Evolutionary conservation across 1,139 yeast species (phyloP).

Genomic region (Suhomyces bribrorum): DNA sequence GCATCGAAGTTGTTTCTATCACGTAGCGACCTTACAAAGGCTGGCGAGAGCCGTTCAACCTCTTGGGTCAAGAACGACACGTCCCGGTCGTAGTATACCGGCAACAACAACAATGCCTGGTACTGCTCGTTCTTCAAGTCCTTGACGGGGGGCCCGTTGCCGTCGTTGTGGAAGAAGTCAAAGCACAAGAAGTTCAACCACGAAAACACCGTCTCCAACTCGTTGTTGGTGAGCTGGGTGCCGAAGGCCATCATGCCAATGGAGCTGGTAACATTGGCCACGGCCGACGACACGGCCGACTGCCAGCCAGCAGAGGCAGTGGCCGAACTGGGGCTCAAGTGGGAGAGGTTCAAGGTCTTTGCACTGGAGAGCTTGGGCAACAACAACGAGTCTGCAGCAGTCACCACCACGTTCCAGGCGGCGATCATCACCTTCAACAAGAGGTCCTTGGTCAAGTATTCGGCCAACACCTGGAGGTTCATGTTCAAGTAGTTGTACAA

Average conservation of each 20-base stretch:
- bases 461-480: slow-evolving; percentile 66
- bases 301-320: slow-evolving; percentile 42
- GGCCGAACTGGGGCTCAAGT: slow-evolving; percentile 4
- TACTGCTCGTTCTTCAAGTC: slow-evolving; percentile 64
- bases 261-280: slow-evolving; percentile 49
- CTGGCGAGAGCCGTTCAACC: slow-evolving; percentile 58
- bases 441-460: slow-evolving; percentile 58
- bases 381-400: slow-evolving; percentile 65
- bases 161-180: slow-evolving; percentile 78
- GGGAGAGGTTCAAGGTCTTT: slow-evolving; percentile 38
- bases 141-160: slow-evolving; percentile 77
- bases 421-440: slow-evolving; percentile 70
- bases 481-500: slow-evolving; percentile 73
- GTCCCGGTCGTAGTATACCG: slow-evolving; percentile 66
- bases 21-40: slow-evolving; percentile 49
- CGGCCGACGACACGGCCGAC: slow-evolving; percentile 48
- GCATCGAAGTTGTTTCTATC: slow-evolving; percentile 42
- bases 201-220: slow-evolving; percentile 67
- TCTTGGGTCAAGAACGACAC: slow-evolving; percentile 53
- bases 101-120: slow-evolving; percentile 63
- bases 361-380: slow-evolving; percentile 70
- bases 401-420: slow-evolving; percentile 71
- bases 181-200: slow-evolving; percentile 70
- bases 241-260: slow-evolving; percentile 52
- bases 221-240: slow-evolving; percentile 56